Evolutionary conservation across 805 yeast species (phyloP), one percentile per base, ranked within the genome.

Genomic region (Henningerozyma blattae): DNA sequence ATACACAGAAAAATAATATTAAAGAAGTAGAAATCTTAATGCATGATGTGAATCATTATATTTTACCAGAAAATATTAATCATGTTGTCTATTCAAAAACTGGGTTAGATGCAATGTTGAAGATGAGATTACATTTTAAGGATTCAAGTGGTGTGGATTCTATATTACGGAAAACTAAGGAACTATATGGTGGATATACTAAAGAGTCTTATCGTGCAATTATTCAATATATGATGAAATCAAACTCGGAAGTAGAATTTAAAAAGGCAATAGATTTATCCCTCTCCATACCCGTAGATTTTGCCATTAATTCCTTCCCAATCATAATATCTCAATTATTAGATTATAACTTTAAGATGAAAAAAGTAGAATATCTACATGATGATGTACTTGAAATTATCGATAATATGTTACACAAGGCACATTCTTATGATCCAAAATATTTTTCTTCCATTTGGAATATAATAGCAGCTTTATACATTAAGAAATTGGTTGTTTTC

Each of bases 111-210:
- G 34, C 51, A 3, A 24, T 54, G 13, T 34, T 54, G 15, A 36
- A 41, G 15, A 43, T 51, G 50, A 56, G 52, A 26, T 28, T 54
- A 15, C 32, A 33, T 5, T 54, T 52, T 28, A 42, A 45, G n/a
- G 56, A 52, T 29, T 43, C 54, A 13, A 36, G 34, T 10, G 53
- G 55, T 32, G 55, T 53, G 7, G 51, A 52, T 28, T 34, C 40
- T 14, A 46, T 46, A 3, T 32, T 51, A 7, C 45, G 41, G 28
- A 45, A 45, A 25, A 52, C 52, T 12, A 37, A 27, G 1, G 44
- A 41, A 1, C 36, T 30, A n/a, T 43, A 40, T 31, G 50, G 47
- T 4, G 30, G 32, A 13, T 37, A 44, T 13, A 47, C 52, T 2
- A 35, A 41, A 15, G 45, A 44, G 10, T 43, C 48, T 33, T 46